These are phyloP conservation scores for Salicornia ramosissima DNA, from an alignment of 148 eudicot genomes.

Conservation along the genomic window DNA sequence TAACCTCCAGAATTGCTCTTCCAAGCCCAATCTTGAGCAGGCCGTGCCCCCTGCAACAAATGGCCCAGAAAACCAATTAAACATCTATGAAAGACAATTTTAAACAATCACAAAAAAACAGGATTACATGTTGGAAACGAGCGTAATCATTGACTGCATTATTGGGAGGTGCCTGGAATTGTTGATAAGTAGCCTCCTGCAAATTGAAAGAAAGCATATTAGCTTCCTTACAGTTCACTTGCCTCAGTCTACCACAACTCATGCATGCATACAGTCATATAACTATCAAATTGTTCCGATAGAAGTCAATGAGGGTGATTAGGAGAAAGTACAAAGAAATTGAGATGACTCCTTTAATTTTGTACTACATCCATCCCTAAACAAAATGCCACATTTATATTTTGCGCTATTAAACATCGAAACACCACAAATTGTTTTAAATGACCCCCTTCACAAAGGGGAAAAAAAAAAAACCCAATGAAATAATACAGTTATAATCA, in stretches of 20 bases:
- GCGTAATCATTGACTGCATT: conserved; percentile 39
- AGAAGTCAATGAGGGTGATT: background rate
- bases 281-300: background rate
- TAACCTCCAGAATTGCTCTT: conserved; percentile 67
- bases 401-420: background rate
- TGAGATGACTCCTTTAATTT: too few species aligned
- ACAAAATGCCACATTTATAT: too few species aligned
- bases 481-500: too few species aligned
- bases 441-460: background rate
- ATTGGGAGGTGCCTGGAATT: conserved; percentile 36
- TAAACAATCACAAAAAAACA: background rate
- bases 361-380: too few species aligned
- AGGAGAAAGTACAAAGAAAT: background rate
- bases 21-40: conserved; percentile 80
- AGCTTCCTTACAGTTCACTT: background rate
- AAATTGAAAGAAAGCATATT: background rate
- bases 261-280: conserved; percentile 4
- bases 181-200: conserved; percentile 52
- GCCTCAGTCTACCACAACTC: background rate
- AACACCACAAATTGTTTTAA: background rate
- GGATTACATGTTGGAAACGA: conserved; percentile 55
- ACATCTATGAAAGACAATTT: background rate
- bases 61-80: background rate
- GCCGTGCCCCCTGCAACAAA: conserved; percentile 43
- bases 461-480: background rate